Evolutionary conservation across 352 stramenopile species (phyloP), one percentile per base, ranked within the genome.

Genomic region (Phytophthora agathidicida): DNA sequence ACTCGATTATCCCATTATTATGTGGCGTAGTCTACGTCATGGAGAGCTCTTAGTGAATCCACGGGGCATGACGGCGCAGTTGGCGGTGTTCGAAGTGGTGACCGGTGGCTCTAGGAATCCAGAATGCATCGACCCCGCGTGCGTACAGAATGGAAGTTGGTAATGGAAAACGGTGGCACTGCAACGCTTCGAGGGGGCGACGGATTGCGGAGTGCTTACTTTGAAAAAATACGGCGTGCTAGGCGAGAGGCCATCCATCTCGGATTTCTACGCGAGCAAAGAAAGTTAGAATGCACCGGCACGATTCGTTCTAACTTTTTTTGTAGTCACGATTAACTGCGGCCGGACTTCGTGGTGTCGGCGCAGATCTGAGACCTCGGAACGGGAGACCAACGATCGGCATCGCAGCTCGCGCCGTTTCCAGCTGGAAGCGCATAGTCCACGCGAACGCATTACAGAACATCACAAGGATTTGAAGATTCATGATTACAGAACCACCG

Each of bases 381-480:
- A 7, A 35, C 38, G 23, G 16, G 26, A 16, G 22, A 26, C 24
- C 41, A 20, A 48, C 26, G 6, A n/a, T n/a, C n/a, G n/a, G n/a
- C n/a, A n/a, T n/a, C 24, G n/a, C 43, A 24, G 33, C 39, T 2
- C 19, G 36, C 19, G 24, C 5, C 14, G 1, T 17, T 54, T 27
- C 46, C 30, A 54, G 32, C 3, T 54, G 31, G 20, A 7, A 43
- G 46, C 6, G 32, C 10, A 54, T 22, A 54, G n/a, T 13, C 26
- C 24, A 44, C 32, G 7, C 31, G 14, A 20, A 6, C 11, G 24
- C 16, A 27, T 32, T 49, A 48, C 38, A 27, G 8, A 28, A 13
- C 9, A 19, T 41, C 28, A 59, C 11, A 22, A 17, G 9, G 50
- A 59, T 59, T 59, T 59, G 50, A 51, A 59, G 50, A 59, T 59